phyloP scores from a whole-genome alignment of 1,284 basidiomycete species.

The Puccinia coronata region DNA sequence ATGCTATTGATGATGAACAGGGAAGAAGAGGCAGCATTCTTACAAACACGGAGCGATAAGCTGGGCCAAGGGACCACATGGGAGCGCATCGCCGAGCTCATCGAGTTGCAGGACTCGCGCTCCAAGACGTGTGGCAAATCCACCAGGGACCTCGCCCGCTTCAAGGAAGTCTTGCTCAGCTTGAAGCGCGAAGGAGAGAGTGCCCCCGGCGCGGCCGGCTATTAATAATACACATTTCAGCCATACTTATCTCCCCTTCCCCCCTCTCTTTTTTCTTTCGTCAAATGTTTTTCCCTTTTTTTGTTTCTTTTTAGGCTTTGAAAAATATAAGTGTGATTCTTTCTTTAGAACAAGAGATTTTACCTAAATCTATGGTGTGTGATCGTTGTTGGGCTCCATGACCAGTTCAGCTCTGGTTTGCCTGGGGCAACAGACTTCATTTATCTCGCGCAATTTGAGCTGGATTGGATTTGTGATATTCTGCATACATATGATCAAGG shows the following conservation, averaged over 20 bases:
- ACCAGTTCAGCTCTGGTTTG: no score
- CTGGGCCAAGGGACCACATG: slow-evolving; percentile 91
- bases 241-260: neutral
- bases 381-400: no score
- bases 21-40: slow-evolving; percentile 81
- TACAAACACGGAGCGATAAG: slow-evolving; percentile 71
- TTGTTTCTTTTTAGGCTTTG: no score
- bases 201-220: slow-evolving; percentile 88
- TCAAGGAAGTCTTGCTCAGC: slow-evolving; percentile 85
- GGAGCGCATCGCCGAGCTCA: slow-evolving; percentile 83
- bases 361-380: no score
- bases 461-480: no score
- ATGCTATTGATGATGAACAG: slow-evolving; percentile 61
- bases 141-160: slow-evolving; percentile 81
- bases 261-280: neutral
- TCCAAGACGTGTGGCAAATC: slow-evolving; percentile 94
- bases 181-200: slow-evolving; percentile 82
- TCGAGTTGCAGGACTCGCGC: slow-evolving; percentile 90
- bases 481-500: no score
- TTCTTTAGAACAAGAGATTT: no score
- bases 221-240: slow-evolving; percentile 62
- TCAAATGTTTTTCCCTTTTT: no score
- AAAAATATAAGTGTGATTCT: no score
- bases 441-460: no score
- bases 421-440: no score